These are phyloP conservation scores for Cryptosporidium sp. DNA, from an alignment of 169 alveolate genomes.

Conservation along the genomic window DNA sequence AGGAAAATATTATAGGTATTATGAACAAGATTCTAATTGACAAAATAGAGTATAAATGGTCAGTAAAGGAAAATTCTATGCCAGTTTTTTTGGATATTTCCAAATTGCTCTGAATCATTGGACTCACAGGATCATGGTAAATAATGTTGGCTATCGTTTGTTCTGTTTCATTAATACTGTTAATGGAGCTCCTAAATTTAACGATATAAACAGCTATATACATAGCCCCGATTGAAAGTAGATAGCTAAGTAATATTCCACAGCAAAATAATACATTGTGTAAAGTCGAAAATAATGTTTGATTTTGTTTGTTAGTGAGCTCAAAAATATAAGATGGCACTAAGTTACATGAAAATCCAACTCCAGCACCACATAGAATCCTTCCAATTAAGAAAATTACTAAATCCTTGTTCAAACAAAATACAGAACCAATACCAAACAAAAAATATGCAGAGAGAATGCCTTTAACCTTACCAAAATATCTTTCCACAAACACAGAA, in stretches of 20 bases:
- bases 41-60: background rate
- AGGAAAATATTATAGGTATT: conserved; percentile 24
- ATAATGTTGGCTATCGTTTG: background rate
- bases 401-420: conserved; percentile 3
- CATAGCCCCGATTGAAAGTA: background rate
- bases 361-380: conserved; percentile 47
- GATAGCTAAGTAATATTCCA: conserved; percentile 47
- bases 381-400: conserved; percentile 34
- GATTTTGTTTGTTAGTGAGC: conserved; percentile 64
- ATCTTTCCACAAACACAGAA: background rate
- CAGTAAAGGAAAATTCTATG: background rate
- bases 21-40: conserved; percentile 22
- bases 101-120: background rate
- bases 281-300: conserved; percentile 50
- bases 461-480: conserved; percentile 45
- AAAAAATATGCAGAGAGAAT: background rate
- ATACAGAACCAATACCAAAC: conserved; percentile 50
- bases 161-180: background rate
- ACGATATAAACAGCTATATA: background rate
- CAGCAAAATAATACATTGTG: conserved; percentile 55
- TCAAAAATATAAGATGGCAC: conserved; percentile 49
- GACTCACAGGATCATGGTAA: background rate
- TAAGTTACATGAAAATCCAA: conserved; percentile 30
- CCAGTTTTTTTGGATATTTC: background rate
- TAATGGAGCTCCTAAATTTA: background rate